phyloP scores from a whole-genome alignment of 441 rosid species.

The Omphalea diandra region DNA sequence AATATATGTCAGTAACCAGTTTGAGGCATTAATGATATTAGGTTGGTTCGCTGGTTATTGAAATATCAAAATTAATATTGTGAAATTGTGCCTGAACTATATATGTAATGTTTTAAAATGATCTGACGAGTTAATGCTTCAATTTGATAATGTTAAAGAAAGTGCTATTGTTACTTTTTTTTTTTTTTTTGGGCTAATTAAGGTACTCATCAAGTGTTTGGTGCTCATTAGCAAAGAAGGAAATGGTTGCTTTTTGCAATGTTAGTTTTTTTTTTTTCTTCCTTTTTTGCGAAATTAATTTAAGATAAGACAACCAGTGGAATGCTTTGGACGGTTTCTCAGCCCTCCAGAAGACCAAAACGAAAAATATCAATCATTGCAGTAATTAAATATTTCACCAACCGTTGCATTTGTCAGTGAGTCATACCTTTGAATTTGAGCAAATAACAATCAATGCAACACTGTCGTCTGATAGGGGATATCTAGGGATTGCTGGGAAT shows the following conservation, averaged over 20 bases:
- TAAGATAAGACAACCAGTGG: too few relatives aligned
- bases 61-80: background rate
- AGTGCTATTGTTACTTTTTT: background rate
- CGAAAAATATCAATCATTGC: background rate
- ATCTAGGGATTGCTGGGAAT: background rate
- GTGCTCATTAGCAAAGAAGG: too few relatives aligned
- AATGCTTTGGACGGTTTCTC: too few relatives aligned
- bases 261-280: too few relatives aligned
- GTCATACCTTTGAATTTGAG: background rate
- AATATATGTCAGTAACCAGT: background rate
- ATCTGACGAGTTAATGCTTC: background rate
- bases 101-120: background rate
- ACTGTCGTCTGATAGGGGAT: background rate
- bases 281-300: too few relatives aligned
- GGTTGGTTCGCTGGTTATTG: too few relatives aligned
- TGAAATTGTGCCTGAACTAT: background rate
- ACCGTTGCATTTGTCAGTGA: background rate
- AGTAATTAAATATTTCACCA: background rate
- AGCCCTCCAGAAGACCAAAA: too few relatives aligned
- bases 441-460: background rate
- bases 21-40: too few relatives aligned
- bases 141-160: background rate
- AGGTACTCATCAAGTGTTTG: background rate
- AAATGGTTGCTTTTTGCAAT: background rate
- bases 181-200: constrained; percentile 4